A percentile compares a stretch with the other conserved stretches of the same genome.
phyloP scores from a whole-genome alignment of 805 yeast genomes.

The Yarrowia porcina region DNA sequence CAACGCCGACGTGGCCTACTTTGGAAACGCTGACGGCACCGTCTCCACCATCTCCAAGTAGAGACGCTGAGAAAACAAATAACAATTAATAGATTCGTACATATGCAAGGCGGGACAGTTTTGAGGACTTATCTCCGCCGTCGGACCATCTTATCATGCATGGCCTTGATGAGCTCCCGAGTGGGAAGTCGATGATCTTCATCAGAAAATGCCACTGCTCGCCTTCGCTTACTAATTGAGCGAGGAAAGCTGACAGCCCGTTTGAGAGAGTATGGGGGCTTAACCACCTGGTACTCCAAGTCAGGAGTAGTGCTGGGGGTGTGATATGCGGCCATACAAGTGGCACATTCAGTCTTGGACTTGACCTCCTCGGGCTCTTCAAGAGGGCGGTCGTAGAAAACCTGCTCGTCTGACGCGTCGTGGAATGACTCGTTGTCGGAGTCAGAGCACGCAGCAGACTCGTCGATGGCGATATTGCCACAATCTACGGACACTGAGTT shows the following conservation, averaged over 20 bases:
- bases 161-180: background rate
- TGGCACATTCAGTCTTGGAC: background rate
- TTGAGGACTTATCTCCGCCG: background rate
- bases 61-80: too few species aligned
- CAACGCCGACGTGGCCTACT: constrained; percentile 73
- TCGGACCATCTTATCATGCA: background rate
- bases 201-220: background rate
- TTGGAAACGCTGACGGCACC: constrained; percentile 80
- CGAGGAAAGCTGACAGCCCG: background rate
- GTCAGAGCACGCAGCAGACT: background rate
- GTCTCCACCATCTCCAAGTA: constrained; percentile 35
- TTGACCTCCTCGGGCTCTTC: background rate
- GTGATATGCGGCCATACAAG: too few species aligned
- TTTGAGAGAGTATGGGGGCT: background rate
- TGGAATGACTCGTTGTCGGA: background rate
- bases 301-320: background rate
- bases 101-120: background rate
- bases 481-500: background rate
- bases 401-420: background rate
- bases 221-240: background rate
- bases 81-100: background rate
- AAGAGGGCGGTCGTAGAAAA: background rate
- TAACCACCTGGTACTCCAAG: background rate
- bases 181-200: background rate
- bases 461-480: background rate